Conservation (phyloP, 306 rosid species). For the Geum urbanum region DNA sequence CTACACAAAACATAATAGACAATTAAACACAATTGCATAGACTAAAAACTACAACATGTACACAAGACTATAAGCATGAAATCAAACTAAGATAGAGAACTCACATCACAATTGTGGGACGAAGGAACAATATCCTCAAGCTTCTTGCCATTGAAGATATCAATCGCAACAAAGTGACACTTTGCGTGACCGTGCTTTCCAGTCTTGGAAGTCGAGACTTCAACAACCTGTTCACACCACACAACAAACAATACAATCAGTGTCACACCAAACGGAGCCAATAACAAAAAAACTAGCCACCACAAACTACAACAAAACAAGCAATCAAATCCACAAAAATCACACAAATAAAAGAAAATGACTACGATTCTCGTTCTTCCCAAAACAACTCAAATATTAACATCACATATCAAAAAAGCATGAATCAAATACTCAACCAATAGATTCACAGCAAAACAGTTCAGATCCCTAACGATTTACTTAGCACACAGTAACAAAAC, state of each 20-base stretch:
- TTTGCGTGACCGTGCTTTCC: conserved; percentile 78
- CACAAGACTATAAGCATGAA: neutral
- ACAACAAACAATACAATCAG: neutral
- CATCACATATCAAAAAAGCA: neutral
- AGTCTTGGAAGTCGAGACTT: conserved; percentile 71
- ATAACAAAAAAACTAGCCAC: neutral
- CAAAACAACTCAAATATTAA: neutral
- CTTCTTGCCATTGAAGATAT: conserved; percentile 66
- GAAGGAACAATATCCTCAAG: conserved; percentile 78
- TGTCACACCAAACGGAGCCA: neutral
- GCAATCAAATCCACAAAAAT: too few relatives aligned
- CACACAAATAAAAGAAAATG: too few relatives aligned
- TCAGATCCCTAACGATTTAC: neutral
- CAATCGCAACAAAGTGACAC: conserved; percentile 73
- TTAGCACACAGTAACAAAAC: neutral
- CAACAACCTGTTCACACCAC: conserved; percentile 36
- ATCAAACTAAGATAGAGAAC: neutral
- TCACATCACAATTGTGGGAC: conserved; percentile 72
- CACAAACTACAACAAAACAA: neutral
- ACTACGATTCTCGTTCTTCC: too few relatives aligned
- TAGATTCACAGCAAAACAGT: neutral
- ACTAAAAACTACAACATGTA: neutral
- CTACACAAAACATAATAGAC: conserved; percentile 27
- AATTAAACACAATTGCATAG: neutral
- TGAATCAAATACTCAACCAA: neutral